phyloP scores from a whole-genome alignment of 495 filamentous ascomycete species.

The Xylaria grammica region DNA sequence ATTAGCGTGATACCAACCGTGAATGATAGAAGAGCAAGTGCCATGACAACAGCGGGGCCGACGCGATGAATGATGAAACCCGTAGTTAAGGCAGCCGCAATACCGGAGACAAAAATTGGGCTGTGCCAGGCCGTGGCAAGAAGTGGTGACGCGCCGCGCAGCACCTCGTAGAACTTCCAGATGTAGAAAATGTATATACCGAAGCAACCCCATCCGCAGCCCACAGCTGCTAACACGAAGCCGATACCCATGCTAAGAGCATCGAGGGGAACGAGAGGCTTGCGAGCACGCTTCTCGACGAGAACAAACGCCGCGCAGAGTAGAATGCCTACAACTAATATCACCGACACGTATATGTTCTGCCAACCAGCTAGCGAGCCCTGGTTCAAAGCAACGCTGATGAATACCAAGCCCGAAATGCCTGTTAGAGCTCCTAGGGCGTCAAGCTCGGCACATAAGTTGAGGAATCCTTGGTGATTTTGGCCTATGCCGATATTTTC shows the following conservation, averaged over 20 bases:
- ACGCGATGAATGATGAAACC: conserved; percentile 54
- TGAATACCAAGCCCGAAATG: conserved; percentile 59
- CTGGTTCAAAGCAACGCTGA: conserved; percentile 69
- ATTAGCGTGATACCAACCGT: conserved; percentile 53
- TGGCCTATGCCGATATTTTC: neutral
- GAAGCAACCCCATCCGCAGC: conserved; percentile 67
- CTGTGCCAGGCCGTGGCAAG: conserved; percentile 56
- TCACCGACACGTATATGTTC: conserved; percentile 55
- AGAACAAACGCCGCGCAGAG: conserved; percentile 56
- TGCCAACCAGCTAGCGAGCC: conserved; percentile 63
- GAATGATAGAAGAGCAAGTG: conserved; percentile 57
- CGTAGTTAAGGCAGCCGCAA: conserved; percentile 57
- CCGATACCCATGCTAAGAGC: conserved; percentile 57
- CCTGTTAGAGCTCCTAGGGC: conserved; percentile 56
- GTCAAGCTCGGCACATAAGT: conserved; percentile 52
- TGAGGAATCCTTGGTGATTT: conserved; percentile 19
- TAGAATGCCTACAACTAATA: conserved; percentile 60
- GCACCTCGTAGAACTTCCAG: conserved; percentile 59
- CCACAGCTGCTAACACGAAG: conserved; percentile 62
- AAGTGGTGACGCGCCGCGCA: conserved; percentile 56
- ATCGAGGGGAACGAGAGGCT: conserved; percentile 62
- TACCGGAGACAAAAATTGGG: conserved; percentile 55
- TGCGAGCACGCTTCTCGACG: conserved; percentile 52
- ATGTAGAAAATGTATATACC: conserved; percentile 67
- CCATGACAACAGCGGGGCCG: conserved; percentile 56